A percentile compares a stretch with the other conserved stretches of the same genome.
phyloP scores from a whole-genome alignment of 768 basidiomycete species.

The Ephemerocybe angulata region DNA sequence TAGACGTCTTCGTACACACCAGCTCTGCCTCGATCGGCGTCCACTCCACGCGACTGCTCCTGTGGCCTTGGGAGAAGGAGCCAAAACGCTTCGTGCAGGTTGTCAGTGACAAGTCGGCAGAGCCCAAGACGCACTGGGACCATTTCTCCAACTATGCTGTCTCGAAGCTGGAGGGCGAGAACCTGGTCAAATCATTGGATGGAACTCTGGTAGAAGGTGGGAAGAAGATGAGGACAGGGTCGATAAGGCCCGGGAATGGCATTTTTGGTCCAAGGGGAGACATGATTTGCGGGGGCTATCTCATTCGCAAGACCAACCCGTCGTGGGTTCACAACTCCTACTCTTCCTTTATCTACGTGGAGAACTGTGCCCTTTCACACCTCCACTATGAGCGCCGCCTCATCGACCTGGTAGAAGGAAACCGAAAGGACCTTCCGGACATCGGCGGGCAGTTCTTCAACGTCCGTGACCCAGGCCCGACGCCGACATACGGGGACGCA shows the following conservation, averaged over 20 bases:
- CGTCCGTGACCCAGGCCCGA: constrained; percentile 62
- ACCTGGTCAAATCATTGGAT: constrained; percentile 36
- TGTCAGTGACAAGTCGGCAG: constrained; percentile 53
- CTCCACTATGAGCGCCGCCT: constrained; percentile 71
- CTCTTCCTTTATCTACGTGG: constrained; percentile 69
- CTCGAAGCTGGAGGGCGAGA: constrained; percentile 60
- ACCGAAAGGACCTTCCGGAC: constrained; percentile 43
- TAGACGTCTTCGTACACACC: constrained; percentile 60
- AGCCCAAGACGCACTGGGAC: constrained; percentile 53
- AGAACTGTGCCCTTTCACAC: constrained; percentile 72
- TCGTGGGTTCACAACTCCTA: constrained; percentile 58
- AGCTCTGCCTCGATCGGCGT: constrained; percentile 68
- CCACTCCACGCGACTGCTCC: constrained; percentile 53
- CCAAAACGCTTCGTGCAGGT: constrained; percentile 59
- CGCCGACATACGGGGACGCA: constrained; percentile 60
- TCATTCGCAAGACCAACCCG: constrained; percentile 55
- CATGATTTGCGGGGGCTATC: constrained; percentile 60
- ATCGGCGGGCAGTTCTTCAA: constrained; percentile 72
- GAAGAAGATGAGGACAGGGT: constrained; percentile 57
- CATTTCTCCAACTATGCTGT: constrained; percentile 80
- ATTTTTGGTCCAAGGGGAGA: constrained; percentile 76
- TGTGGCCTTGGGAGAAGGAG: constrained; percentile 73
- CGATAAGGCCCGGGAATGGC: constrained; percentile 75
- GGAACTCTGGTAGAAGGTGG: constrained; percentile 22
- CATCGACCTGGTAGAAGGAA: constrained; percentile 39